Evolutionary conservation across 208 protist species (phyloP), one percentile per base, ranked within the genome.

Genomic region (Spongospora subterranea): DNA sequence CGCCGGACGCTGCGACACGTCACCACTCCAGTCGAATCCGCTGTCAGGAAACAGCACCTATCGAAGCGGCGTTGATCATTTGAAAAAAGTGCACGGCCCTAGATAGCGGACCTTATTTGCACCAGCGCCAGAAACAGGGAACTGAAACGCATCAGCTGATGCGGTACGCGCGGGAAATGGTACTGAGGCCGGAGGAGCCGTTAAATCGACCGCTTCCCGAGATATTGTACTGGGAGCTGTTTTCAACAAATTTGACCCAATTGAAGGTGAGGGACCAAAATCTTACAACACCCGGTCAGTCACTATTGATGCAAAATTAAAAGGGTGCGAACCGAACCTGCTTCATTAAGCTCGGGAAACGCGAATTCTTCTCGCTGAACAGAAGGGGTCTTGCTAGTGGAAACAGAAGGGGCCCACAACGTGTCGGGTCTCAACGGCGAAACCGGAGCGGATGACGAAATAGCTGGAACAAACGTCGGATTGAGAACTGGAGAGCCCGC

Each of bases 251-350:
- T 65, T 65, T 29, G 20, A 17, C 20, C 20, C 17, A 65, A 32
- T 65, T 29, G 54, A n/a, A n/a, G n/a, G n/a, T n/a, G n/a, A n/a
- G n/a, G n/a, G n/a, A n/a, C n/a, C n/a, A n/a, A n/a, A n/a, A n/a
- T n/a, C n/a, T n/a, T n/a, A n/a, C n/a, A n/a, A n/a, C n/a, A n/a
- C n/a, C n/a, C n/a, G n/a, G n/a, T n/a, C n/a, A n/a, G n/a, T n/a
- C n/a, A n/a, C n/a, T n/a, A n/a, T n/a, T n/a, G n/a, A 43, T 82
- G 71, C 71, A 82, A n/a, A 82, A 82, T 6, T 24, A 60, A 60
- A 60, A 6, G 50, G 6, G 50, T 60, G 24, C 50, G 24, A 60
- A 60, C 13, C 13, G 6, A 6, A 43, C 40, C 71, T 20, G 6
- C 71, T 6, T 82, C 71, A 35, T 35, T 82, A 13, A 82, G n/a